Evolutionary conservation across 164 flowering plant genomes (phyloP).

Genomic region (Paratinospora sagittata): DNA sequence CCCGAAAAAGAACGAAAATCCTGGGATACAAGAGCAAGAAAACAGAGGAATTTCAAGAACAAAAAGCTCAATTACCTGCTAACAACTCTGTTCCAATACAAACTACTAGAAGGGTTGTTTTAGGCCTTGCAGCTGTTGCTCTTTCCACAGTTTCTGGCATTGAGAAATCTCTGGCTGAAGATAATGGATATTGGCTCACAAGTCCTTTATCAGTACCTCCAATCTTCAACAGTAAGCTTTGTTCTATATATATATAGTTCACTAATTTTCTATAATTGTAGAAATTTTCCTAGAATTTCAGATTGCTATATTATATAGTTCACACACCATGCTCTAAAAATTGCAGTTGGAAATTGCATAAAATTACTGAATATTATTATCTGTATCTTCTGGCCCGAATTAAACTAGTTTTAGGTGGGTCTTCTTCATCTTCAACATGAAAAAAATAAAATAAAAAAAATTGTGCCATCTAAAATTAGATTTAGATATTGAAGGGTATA

Average conservation of each 20-base stretch:
- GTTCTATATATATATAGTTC: too few relatives aligned
- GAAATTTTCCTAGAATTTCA: too few relatives aligned
- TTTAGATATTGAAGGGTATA: not conserved
- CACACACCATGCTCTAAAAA: too few relatives aligned
- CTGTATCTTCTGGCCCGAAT: too few relatives aligned
- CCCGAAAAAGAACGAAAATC: slow-evolving; percentile 17
- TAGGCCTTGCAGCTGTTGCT: slow-evolving; percentile 48
- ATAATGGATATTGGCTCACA: slow-evolving; percentile 49
- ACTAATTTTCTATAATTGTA: too few relatives aligned
- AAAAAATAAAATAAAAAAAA: too few relatives aligned
- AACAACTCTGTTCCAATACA: slow-evolving; percentile 6
- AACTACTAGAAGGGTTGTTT: slow-evolving; percentile 46
- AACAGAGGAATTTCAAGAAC: slow-evolving; percentile 28
- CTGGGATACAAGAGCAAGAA: slow-evolving; percentile 25
- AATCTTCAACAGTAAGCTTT: slow-evolving; percentile 48
- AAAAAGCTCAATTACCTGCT: slow-evolving; percentile 2
- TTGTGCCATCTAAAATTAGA: too few relatives aligned
- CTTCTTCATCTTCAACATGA: too few relatives aligned
- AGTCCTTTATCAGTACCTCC: slow-evolving; percentile 53
- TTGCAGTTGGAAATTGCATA: too few relatives aligned
- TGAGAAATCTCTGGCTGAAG: slow-evolving; percentile 47
- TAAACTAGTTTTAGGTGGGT: too few relatives aligned
- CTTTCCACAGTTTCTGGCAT: slow-evolving; percentile 25
- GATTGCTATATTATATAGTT: too few relatives aligned
- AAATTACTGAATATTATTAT: too few relatives aligned